Conservation (phyloP, 202 grass and related monocot genomes). For the Setaria italica region DNA sequence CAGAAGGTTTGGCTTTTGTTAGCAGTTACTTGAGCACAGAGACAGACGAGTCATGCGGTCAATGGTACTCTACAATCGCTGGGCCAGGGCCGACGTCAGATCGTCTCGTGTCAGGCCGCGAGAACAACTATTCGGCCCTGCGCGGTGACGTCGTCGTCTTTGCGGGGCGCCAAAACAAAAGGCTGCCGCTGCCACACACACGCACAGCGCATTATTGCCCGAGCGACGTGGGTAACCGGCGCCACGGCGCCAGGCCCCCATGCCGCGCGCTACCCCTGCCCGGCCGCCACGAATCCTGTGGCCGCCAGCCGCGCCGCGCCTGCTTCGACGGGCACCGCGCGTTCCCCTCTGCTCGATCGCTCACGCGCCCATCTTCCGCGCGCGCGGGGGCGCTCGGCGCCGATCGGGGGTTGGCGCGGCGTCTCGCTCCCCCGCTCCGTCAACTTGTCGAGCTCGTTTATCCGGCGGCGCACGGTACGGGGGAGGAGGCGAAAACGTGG, state of each 20-base stretch:
- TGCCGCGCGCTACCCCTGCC: neutral
- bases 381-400: no score
- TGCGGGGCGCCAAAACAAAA: neutral
- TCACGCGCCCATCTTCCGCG: no score
- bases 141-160: neutral
- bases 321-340: no score
- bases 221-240: neutral
- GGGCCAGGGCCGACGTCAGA: neutral
- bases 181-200: neutral
- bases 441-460: no score
- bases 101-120: neutral
- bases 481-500: neutral
- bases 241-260: no score
- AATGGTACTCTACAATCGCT: neutral
- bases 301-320: neutral
- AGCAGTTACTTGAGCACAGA: neutral
- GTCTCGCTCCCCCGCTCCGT: neutral
- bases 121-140: conserved; percentile 7
- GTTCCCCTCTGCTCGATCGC: neutral
- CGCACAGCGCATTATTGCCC: neutral
- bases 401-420: neutral
- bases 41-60: neutral
- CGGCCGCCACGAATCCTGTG: neutral
- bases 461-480: neutral
- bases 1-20: no score